Evolutionary conservation across 225 moss, liverwort and hornwort genomes (phyloP), one percentile per base, ranked within the genome.

Genomic region (Sphagnum tenellum): DNA sequence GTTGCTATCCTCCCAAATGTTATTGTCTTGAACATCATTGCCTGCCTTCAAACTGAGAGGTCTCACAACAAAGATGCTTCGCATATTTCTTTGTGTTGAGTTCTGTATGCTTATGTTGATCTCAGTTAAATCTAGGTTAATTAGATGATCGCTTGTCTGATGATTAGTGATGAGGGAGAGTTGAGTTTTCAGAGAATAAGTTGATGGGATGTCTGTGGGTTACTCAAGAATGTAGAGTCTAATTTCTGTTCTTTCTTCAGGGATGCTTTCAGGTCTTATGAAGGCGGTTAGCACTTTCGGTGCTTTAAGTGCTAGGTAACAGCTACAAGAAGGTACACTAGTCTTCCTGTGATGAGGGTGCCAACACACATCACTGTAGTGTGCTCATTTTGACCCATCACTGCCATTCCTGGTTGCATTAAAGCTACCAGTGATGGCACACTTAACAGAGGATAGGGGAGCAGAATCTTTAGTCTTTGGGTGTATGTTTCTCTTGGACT

Each of bases 241-340:
- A 93, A 98, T 98, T 84, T 86, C 83, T 83, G 81, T 76, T 98
- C 90, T 89, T 98, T 93, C 88, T 98, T 93, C 96, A 98, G 96
- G 96, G 89, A 90, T 93, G 96, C 82, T 77, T 85, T 74, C 91
- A 91, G 91, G 89, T 89, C 73, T 79, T 81, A 67, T 77, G 66
- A 78, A 85, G 87, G 91, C 88, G 89, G 81, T 78, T 84, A 80
- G 81, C 73, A 68, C 75, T 55, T 75, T 83, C 68, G 80, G 89
- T 91, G 85, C 80, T 83, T 84, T 85, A 82, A 82, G 94, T 79
- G 79, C 87, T 87, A 89, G 89, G 89, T 89, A 89, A 84, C 83
- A 80, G 78, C 91, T 85, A 82, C 82, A 74, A 80, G 86, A 91
- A 95, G 94, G 94, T 95, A 95, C 89, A 77, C 74, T 87, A 86